Evolutionary conservation across 2,329 filamentous ascomycete species (phyloP).

Genomic region (Calonectria montana): DNA sequence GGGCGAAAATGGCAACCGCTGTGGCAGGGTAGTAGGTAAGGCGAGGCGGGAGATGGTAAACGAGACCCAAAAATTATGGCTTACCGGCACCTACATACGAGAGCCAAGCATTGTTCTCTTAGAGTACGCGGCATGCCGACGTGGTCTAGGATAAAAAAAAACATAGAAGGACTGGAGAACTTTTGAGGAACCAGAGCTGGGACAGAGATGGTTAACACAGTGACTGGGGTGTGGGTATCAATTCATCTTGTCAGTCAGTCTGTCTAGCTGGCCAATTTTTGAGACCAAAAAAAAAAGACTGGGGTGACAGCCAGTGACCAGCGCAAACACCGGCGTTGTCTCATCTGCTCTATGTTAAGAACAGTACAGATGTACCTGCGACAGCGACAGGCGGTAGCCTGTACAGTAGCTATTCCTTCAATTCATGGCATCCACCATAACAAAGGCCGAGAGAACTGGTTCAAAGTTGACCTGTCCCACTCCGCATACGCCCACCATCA

Average conservation of each 20-base stretch:
- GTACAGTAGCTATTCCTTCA: not conserved
- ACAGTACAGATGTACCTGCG: not conserved
- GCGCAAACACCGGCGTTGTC: constrained; percentile 5
- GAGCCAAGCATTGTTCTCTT: constrained; percentile 7
- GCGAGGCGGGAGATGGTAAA: not conserved
- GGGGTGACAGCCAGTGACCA: not conserved
- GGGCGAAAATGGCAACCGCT: not conserved
- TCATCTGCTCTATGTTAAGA: not conserved
- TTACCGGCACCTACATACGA: not conserved
- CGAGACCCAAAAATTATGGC: not conserved
- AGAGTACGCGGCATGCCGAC: constrained; percentile 8
- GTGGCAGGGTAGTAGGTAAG: not conserved
- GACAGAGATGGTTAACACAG: not conserved
- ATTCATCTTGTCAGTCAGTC: not conserved
- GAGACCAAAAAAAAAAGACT: not conserved
- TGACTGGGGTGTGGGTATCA: constrained; percentile 1
- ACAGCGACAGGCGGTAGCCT: not conserved
- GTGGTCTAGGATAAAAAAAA: not conserved
- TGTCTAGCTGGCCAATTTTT: not conserved
- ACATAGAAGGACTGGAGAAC: constrained; percentile 1
- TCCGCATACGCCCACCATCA: constrained; percentile 7
- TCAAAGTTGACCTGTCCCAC: constrained; percentile 10
- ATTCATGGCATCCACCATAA: not conserved
- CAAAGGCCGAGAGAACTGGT: not conserved
- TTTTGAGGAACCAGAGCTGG: constrained; percentile 10